Conservation (phyloP, 345 rosid genomes). For the Turnera subulata region DNA sequence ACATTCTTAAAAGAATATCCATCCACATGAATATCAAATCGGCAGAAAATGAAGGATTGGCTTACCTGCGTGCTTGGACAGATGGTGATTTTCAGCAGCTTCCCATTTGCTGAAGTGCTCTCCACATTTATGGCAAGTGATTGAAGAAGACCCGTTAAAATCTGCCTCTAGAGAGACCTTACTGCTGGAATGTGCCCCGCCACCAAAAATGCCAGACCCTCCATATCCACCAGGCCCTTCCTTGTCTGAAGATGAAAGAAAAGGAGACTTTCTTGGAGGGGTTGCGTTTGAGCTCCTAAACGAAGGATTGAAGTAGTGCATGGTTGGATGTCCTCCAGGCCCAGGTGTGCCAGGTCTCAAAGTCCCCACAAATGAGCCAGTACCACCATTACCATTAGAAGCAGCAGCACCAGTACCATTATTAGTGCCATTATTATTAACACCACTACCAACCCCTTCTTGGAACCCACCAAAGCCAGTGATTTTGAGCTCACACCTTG, state of each 20-base stretch:
- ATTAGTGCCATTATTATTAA: conserved; percentile 7
- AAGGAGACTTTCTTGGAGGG: conserved; percentile 54
- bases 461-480: conserved; percentile 67
- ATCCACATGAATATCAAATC: background rate
- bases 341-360: conserved; percentile 91
- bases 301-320: conserved; percentile 77
- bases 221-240: conserved; percentile 49
- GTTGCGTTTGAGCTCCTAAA: conserved; percentile 38
- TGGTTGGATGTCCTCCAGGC: conserved; percentile 53
- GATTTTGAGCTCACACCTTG: conserved; percentile 94
- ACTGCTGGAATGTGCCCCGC: conserved; percentile 39
- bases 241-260: conserved; percentile 38
- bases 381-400: conserved; percentile 8
- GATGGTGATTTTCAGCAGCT: conserved; percentile 96
- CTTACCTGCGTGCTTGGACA: conserved; percentile 95
- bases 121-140: conserved; percentile 96
- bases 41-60: background rate
- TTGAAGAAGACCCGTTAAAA: conserved; percentile 44
- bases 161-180: conserved; percentile 63
- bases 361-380: conserved; percentile 72
- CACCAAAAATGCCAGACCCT: conserved; percentile 24
- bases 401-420: conserved; percentile 19
- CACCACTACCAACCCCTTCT: conserved; percentile 36
- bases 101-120: conserved; percentile 88
- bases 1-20: background rate